phyloP scores from a whole-genome alignment of 441 rosid genomes.

The Biscutella laevigata region DNA sequence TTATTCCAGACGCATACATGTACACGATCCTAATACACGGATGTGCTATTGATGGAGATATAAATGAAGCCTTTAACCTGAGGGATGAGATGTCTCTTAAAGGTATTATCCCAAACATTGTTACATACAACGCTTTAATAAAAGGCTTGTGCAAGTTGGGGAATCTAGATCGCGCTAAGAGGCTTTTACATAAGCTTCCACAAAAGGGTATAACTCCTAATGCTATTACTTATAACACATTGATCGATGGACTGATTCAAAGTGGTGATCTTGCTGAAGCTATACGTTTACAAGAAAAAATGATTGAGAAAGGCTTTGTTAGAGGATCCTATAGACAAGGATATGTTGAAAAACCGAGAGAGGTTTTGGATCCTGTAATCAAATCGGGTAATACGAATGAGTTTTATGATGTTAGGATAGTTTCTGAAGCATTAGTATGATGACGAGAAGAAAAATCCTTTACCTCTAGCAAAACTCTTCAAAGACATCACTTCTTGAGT shows the following conservation, averaged over 20 bases:
- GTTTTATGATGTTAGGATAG: constrained; percentile 12
- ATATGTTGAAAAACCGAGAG: constrained; percentile 22
- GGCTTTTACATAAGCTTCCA: constrained; percentile 54
- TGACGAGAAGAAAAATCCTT: neutral
- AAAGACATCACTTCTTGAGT: neutral
- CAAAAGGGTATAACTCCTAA: constrained; percentile 47
- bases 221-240: constrained; percentile 45
- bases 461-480: neutral
- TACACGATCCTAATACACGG: constrained; percentile 62
- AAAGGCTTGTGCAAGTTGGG: constrained; percentile 61
- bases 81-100: constrained; percentile 59
- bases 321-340: constrained; percentile 35
- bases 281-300: constrained; percentile 37
- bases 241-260: constrained; percentile 47
- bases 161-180: constrained; percentile 44
- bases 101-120: constrained; percentile 48
- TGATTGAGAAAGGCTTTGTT: constrained; percentile 45
- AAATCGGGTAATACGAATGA: constrained; percentile 9
- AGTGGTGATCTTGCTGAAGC: constrained; percentile 43
- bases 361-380: constrained; percentile 31
- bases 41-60: constrained; percentile 44
- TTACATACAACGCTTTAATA: constrained; percentile 57
- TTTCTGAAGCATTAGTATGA: constrained; percentile 12
- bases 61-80: constrained; percentile 58
- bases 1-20: constrained; percentile 55